Conservation (phyloP, 2,329 filamentous ascomycete species). For the Cryphonectria radicalis region DNA sequence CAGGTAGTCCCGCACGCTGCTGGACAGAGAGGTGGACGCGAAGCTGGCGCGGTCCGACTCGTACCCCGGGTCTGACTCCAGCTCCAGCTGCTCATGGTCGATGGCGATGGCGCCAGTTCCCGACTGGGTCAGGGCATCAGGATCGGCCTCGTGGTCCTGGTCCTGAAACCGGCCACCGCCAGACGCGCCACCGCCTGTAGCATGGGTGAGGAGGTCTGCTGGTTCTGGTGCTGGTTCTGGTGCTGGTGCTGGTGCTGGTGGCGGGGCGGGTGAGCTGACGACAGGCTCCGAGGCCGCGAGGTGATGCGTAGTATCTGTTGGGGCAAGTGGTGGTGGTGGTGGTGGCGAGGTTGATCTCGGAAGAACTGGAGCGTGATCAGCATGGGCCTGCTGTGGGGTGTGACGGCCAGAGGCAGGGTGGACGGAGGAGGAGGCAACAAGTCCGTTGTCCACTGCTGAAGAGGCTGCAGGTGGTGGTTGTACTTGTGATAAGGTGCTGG, state of each 20-base stretch:
- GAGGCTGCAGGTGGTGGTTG: neutral
- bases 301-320: neutral
- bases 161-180: neutral
- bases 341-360: constrained; percentile 7
- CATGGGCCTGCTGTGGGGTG: neutral
- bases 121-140: constrained; percentile 34
- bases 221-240: neutral
- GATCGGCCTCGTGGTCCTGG: constrained; percentile 26
- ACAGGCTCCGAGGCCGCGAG: neutral
- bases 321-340: neutral
- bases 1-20: constrained; percentile 53
- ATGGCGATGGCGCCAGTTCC: constrained; percentile 37
- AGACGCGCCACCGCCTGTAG: neutral
- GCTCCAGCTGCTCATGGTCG: constrained; percentile 34
- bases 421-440: constrained; percentile 19
- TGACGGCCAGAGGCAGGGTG: constrained; percentile 6
- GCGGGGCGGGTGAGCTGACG: neutral
- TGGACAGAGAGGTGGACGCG: constrained; percentile 40
- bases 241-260: neutral
- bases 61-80: constrained; percentile 38
- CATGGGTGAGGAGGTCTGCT: neutral
- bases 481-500: constrained; percentile 13
- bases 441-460: neutral
- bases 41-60: constrained; percentile 36
- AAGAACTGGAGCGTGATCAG: neutral